These are phyloP conservation scores for Microcyclosporella mali DNA, from an alignment of 2,329 filamentous ascomycete species.

Conservation along the genomic window DNA sequence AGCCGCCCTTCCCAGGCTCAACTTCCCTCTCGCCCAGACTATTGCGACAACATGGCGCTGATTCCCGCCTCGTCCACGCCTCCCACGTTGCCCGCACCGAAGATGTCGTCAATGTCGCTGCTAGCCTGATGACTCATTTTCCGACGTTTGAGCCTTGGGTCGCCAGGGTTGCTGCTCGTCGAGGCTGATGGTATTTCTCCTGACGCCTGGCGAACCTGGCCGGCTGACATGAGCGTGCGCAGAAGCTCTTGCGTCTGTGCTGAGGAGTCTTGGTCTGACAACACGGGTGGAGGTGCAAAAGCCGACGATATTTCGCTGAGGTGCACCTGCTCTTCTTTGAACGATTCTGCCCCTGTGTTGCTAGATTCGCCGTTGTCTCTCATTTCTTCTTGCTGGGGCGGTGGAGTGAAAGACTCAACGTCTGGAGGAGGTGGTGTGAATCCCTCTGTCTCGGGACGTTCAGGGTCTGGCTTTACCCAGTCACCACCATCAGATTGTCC, in stretches of 20 bases:
- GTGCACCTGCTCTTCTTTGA: slow-evolving; percentile 24
- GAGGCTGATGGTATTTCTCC: slow-evolving; percentile 15
- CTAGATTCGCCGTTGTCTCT: slow-evolving; percentile 25
- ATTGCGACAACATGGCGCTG: slow-evolving; percentile 26
- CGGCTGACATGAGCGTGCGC: slow-evolving; percentile 19
- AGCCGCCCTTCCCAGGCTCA: too few species aligned
- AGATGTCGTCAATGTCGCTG: slow-evolving; percentile 26
- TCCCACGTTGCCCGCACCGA: slow-evolving; percentile 18
- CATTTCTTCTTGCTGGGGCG: slow-evolving; percentile 34
- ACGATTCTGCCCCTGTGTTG: slow-evolving; percentile 36
- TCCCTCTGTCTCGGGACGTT: slow-evolving; percentile 35
- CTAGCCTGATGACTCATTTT: slow-evolving; percentile 28
- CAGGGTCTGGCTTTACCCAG: slow-evolving; percentile 11
- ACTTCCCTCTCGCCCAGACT: background rate
- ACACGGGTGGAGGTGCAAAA: slow-evolving; percentile 21
- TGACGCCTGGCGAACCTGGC: slow-evolving; percentile 22
- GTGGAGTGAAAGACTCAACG: slow-evolving; percentile 77
- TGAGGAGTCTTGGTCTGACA: slow-evolving; percentile 7
- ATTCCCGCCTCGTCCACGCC: slow-evolving; percentile 32
- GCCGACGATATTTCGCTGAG: slow-evolving; percentile 28
- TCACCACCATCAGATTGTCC: slow-evolving; percentile 13
- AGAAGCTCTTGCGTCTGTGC: slow-evolving; percentile 24
- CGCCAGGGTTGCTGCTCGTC: slow-evolving; percentile 14
- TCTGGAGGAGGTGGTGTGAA: slow-evolving; percentile 67
- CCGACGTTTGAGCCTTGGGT: slow-evolving; percentile 33